Base-by-base conservation (phyloP, 768 basidiomycete genomes). In the Exidia glandulosa region DNA sequence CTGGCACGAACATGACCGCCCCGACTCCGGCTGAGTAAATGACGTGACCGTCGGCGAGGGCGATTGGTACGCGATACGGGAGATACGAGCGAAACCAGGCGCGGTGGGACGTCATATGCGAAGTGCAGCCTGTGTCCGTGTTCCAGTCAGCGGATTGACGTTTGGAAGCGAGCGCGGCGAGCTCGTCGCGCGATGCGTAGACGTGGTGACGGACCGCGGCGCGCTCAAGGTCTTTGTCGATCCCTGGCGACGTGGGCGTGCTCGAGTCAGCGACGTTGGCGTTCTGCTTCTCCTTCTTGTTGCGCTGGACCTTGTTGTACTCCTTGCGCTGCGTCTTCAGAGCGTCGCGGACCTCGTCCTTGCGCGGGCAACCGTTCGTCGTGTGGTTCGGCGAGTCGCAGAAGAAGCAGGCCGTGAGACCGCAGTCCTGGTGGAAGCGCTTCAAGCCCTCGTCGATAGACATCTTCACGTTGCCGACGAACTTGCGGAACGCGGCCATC, bases 81-180 rank as follows among this genome's bases (percentile, higher is more conserved):
- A 16, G 33, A 58, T 65, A 66, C 25, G 60, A 59, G 19, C 41
- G 57, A 59, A 73, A 67, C 70, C 68, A 72, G 41, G 68, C 56
- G 3, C 66, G 62, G 61, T 73, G 68, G 16, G 72, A 68, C 3
- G 69, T 70, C 71, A 73, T 73, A 66, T 71, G 67, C 60, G 66
- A 63, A 61, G 71, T 69, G 62, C 71, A 70, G 32, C 70, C 72
- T 63, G 69, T 71, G 65, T 73, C 71, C 58, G 63, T 60, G 56
- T 65, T 71, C 69, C 69, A 72, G 54, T 67, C 57, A 63, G 62
- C 32, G 14, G 6, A 10, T 5, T 13, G 13, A 5, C 30, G 50
- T 4, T 10, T 4, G 30, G 27, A 5, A 1, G 50, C 50, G 23
- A 25, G 16, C n/a, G n/a, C n/a, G 7, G 50, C 50, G 25, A 54